Evolutionary conservation across 148 eudicot species (phyloP).

Genomic region (Pouteria glomerata): DNA sequence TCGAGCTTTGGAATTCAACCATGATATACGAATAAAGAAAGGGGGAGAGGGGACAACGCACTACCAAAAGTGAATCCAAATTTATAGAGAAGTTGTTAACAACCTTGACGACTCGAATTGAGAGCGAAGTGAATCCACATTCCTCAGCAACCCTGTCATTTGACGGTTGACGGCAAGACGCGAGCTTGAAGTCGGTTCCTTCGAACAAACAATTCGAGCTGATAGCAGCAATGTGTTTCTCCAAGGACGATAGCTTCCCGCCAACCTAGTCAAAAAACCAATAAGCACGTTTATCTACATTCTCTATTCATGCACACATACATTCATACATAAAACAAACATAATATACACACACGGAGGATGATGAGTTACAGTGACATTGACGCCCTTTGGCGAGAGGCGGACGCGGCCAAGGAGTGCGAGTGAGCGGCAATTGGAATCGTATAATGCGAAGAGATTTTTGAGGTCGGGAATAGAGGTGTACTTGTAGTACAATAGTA

Average conservation of each 20-base stretch:
- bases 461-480: constrained; percentile 49
- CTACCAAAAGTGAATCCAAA: background rate
- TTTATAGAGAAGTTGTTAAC: constrained; percentile 6
- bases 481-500: constrained; percentile 79
- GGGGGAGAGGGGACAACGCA: background rate
- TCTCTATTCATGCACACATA: background rate
- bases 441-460: constrained; percentile 50
- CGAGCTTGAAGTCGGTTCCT: constrained; percentile 92
- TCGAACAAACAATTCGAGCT: constrained; percentile 47
- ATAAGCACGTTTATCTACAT: background rate
- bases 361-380: constrained; percentile 50
- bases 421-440: constrained; percentile 71
- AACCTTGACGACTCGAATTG: constrained; percentile 82
- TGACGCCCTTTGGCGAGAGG: constrained; percentile 82
- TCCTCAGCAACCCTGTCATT: constrained; percentile 71
- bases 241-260: constrained; percentile 54
- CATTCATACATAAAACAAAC: background rate
- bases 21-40: background rate
- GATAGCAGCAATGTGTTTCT: constrained; percentile 62
- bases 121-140: constrained; percentile 87
- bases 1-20: background rate
- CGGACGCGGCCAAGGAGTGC: constrained; percentile 89
- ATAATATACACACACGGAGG: too few species aligned
- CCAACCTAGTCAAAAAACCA: constrained; percentile 42
- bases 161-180: constrained; percentile 57